Evolutionary conservation across 176 grass and related monocot genomes (phyloP), one percentile per base, ranked within the genome.

Genomic region (Lolium perenne): DNA sequence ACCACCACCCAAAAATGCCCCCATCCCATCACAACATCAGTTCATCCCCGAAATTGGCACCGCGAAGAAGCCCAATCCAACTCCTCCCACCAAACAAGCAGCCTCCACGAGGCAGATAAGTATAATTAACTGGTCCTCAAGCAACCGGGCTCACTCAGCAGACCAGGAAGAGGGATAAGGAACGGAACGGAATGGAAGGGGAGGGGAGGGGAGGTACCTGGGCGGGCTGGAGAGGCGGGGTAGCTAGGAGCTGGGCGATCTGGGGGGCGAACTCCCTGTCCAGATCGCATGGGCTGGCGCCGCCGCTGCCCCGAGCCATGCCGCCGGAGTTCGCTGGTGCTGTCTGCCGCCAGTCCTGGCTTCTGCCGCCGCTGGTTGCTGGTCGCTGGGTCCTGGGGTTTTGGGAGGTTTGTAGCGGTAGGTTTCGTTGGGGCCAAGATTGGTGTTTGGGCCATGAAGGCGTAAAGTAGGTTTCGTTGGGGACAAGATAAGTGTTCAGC

Each of bases 181-280:
- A 45, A 29, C 32, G 32, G 32, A 35, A 2, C 38, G 38, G 67
- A 43, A 47, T 0, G 10, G 40, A 22, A 1, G 4, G 72, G 29
- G 29, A 64, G 12, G 13, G 10, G 17, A 57, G 6, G 21, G 65
- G 9, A 60, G 17, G 35, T 65, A 84, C 96, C 93, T 90, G 48
- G 14, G 93, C 69, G 13, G 78, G 84, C 65, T 91, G 74, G 90
- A 64, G 70, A 71, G 90, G 40, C 14, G 96, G 96, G 57, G 83
- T 75, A 16, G 92, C 79, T 49, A 98, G 84, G 76, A 98, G 96
- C 79, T 88, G 84, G 13, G 88, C 81, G 63, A 98, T 95, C 76
- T 91, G 93, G 78, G 89, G 77, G 23, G 93, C 87, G 14, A 92
- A 94, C 13, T 94, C 86, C 84, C 25, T 77, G 47, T 95, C 96